Evolutionary conservation across 140 eudicot species (phyloP), one percentile per base, ranked within the genome.

Genomic region (Ambrosia hybrid): DNA sequence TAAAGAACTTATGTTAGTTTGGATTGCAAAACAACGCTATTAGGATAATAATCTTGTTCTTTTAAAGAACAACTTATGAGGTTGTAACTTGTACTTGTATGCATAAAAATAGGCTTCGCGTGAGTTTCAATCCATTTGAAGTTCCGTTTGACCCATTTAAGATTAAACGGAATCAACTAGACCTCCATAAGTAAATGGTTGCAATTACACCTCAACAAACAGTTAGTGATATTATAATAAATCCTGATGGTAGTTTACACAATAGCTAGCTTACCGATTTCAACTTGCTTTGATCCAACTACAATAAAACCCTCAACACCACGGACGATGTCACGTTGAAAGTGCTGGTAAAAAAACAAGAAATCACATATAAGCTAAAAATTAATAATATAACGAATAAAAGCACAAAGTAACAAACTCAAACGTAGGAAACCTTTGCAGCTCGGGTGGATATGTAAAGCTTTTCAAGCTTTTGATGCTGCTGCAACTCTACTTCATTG

Each of bases 261-360:
- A 16, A 5, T 46, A 34, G 46, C 58, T 12, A 64, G 30, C 83
- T 75, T 62, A 89, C 98, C 98, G 15, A 92, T 92, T 80, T 92
- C 98, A 60, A 89, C 85, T 83, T 87, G 96, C 78, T 87, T 92
- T 51, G 96, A 77, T 75, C 95, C 98, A 15, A 95, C 85, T 41
- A 89, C 87, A 49, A 92, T 85, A 76, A 80, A 92, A 49, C 98
- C 98, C 80, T 89, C 96, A 39, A 89, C 91, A 34, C 96, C 95
- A 43, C 98, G 95, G 45, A 85, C 90, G 68, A 92, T 83, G 76
- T 92, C 98, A 41, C 98, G 89, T 85, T 89, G 98, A 61, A 87
- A 83, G 68, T 89, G 98, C 98, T 92, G 90, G 65, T 75, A 68
- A 78, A 52, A 12, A 57, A 57, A 53, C 61, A 60, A 59, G 5